Evolutionary conservation across 1,139 yeast species (phyloP).

Genomic region (Pichia sp.): DNA sequence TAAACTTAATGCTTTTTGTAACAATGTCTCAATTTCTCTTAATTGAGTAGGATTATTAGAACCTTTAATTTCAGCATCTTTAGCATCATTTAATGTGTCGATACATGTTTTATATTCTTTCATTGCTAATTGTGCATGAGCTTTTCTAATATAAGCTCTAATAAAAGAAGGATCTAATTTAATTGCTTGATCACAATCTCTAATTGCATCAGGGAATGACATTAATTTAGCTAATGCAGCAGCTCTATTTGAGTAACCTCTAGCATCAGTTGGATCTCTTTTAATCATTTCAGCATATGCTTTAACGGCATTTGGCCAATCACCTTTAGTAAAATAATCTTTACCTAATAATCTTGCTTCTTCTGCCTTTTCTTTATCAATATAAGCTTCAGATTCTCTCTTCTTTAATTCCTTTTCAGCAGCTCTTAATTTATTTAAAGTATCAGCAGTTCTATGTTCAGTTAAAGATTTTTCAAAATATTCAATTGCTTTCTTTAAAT

Average conservation of each 20-base stretch:
- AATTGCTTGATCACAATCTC: constrained; percentile 88
- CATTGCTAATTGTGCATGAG: constrained; percentile 88
- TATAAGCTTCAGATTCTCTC: constrained; percentile 68
- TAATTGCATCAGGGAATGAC: constrained; percentile 95
- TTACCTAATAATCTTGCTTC: constrained; percentile 93
- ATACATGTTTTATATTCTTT: constrained; percentile 78
- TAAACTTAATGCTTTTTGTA: constrained; percentile 68
- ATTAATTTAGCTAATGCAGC: constrained; percentile 91
- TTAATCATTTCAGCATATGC: constrained; percentile 93
- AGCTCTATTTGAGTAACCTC: constrained; percentile 97
- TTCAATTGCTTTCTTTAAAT: constrained; percentile 67
- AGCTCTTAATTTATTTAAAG: constrained; percentile 76
- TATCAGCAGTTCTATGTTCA: constrained; percentile 96
- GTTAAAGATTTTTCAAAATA: constrained; percentile 87
- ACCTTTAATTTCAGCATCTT: constrained; percentile 62
- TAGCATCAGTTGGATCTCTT: constrained; percentile 93
- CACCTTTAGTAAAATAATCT: constrained; percentile 79
- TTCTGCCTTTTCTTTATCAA: constrained; percentile 90
- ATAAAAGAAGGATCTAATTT: constrained; percentile 80
- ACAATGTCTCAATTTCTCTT: constrained; percentile 80
- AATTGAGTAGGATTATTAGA: constrained; percentile 20
- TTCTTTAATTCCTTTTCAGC: constrained; percentile 82
- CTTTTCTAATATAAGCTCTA: constrained; percentile 96
- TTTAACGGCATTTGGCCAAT: constrained; percentile 96
- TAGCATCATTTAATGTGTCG: constrained; percentile 76